These are phyloP conservation scores for Quercus aquifolioides DNA, from an alignment of 306 rosid species.

Conservation along the genomic window DNA sequence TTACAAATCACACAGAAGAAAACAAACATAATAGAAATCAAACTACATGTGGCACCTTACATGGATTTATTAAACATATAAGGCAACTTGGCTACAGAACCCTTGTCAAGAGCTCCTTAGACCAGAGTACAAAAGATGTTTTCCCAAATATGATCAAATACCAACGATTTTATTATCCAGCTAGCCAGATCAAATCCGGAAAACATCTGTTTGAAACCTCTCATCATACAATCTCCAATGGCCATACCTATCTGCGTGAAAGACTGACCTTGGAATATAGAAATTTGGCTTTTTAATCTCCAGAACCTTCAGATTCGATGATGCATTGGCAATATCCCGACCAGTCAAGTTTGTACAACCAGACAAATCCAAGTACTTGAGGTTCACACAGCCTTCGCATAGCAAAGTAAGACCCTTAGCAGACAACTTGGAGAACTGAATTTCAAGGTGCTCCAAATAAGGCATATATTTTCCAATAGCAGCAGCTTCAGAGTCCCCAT, in stretches of 20 bases:
- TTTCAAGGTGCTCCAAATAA: constrained; percentile 66
- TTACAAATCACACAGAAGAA: constrained; percentile 2
- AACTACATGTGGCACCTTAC: background rate
- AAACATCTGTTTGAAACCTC: constrained; percentile 86
- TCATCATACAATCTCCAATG: constrained; percentile 88
- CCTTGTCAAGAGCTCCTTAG: constrained; percentile 3
- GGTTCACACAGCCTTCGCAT: constrained; percentile 63
- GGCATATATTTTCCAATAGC: constrained; percentile 79
- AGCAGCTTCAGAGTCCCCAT: constrained; percentile 74
- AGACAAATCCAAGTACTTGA: constrained; percentile 72
- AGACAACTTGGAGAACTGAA: constrained; percentile 66
- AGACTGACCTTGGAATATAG: constrained; percentile 44
- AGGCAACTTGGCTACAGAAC: constrained; percentile 9
- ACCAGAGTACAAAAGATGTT: constrained; percentile 13
- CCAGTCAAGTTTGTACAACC: constrained; percentile 77
- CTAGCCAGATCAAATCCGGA: constrained; percentile 49
- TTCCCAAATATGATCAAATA: background rate
- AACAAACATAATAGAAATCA: background rate
- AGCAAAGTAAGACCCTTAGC: constrained; percentile 57
- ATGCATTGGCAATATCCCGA: constrained; percentile 60
- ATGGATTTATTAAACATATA: background rate
- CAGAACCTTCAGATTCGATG: constrained; percentile 46
- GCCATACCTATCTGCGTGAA: constrained; percentile 54
- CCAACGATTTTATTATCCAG: constrained; percentile 6
- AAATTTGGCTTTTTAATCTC: constrained; percentile 52